These are phyloP conservation scores for Saturnispora quitensis DNA, from an alignment of 805 yeast species.

Conservation along the genomic window DNA sequence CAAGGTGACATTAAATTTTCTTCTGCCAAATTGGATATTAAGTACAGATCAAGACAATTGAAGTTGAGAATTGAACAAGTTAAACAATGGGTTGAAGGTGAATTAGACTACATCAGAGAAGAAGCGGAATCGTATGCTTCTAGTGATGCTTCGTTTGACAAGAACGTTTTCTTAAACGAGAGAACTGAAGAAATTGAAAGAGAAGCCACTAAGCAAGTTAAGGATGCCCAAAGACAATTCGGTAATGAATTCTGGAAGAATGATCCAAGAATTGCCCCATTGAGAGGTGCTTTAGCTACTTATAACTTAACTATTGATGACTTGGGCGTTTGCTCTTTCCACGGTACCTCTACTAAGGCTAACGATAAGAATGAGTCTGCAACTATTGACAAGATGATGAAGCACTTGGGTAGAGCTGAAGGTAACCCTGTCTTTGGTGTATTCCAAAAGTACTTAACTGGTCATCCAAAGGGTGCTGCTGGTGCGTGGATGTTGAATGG, in stretches of 20 bases:
- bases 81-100: slow-evolving; percentile 76
- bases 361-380: slow-evolving; percentile 97
- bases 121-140: slow-evolving; percentile 51
- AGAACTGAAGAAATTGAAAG: slow-evolving; percentile 80
- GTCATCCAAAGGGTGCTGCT: slow-evolving; percentile 99
- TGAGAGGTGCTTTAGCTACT: slow-evolving; percentile 94
- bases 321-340: slow-evolving; percentile 95
- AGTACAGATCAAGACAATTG: slow-evolving; percentile 90
- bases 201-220: slow-evolving; percentile 77
- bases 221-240: slow-evolving; percentile 86
- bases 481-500: slow-evolving; percentile 99
- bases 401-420: slow-evolving; percentile 90
- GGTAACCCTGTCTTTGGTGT: slow-evolving; percentile 98
- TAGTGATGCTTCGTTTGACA: slow-evolving; percentile 42
- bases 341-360: slow-evolving; percentile 98
- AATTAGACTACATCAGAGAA: slow-evolving; percentile 57
- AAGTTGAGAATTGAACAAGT: slow-evolving; percentile 69
- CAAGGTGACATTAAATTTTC: slow-evolving; percentile 73
- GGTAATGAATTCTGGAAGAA: slow-evolving; percentile 89
- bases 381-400: slow-evolving; percentile 85
- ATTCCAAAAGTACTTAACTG: slow-evolving; percentile 97
- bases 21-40: slow-evolving; percentile 74
- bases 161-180: slow-evolving; percentile 55
- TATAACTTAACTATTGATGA: slow-evolving; percentile 92
- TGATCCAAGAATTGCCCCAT: slow-evolving; percentile 92